Evolutionary conservation across 148 eudicot species (phyloP).

Genomic region (Nyssa sinensis): DNA sequence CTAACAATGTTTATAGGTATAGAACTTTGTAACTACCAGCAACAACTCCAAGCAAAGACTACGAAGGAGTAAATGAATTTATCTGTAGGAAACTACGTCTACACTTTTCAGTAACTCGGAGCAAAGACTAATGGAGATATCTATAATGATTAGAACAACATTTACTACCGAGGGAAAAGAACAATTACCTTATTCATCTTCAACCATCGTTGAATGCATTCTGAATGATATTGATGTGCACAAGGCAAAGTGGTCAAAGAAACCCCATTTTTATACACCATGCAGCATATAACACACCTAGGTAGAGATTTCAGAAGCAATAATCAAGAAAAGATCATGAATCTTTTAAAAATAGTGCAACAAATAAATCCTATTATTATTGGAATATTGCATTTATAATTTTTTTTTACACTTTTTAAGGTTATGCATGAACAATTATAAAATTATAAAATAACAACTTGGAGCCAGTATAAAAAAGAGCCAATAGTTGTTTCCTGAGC

Average conservation of each 20-base stretch:
- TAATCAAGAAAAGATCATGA: neutral
- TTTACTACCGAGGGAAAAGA: neutral
- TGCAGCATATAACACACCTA: constrained; percentile 66
- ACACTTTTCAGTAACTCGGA: too few species aligned
- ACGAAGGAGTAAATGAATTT: too few species aligned
- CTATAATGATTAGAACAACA: neutral
- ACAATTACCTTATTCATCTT: constrained; percentile 44
- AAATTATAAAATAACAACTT: neutral
- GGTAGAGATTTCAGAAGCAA: neutral
- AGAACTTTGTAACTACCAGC: too few species aligned
- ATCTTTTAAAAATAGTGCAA: constrained; percentile 6
- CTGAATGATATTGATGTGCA: constrained; percentile 58
- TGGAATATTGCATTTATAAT: neutral
- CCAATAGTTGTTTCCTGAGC: too few species aligned
- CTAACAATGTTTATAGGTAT: too few species aligned
- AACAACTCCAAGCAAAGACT: too few species aligned
- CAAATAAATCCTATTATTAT: neutral
- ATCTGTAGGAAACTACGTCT: too few species aligned
- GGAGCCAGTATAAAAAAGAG: neutral
- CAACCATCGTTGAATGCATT: constrained; percentile 61
- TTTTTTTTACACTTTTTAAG: neutral
- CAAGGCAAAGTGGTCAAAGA: constrained; percentile 58
- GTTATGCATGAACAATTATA: neutral
- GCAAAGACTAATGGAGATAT: neutral
- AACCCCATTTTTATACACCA: constrained; percentile 40